Percentiles rank a stretch among this genome's conserved stretches.
phyloP scores from a whole-genome alignment of 2,329 filamentous ascomycete species.

The Colletotrichum truncatum region DNA sequence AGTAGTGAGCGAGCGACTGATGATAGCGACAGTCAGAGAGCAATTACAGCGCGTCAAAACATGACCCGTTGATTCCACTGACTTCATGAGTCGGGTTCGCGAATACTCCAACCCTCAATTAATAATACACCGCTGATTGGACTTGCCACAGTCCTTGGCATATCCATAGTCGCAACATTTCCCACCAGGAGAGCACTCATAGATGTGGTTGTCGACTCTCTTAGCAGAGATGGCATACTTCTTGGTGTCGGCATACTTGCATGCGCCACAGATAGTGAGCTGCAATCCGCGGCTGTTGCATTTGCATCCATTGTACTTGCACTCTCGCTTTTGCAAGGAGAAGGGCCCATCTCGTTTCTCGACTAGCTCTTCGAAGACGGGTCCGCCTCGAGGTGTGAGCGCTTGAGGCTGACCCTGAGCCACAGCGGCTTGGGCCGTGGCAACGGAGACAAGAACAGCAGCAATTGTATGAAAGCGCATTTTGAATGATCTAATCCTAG shows the following conservation, averaged over 20 bases:
- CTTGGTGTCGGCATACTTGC: conserved; percentile 30
- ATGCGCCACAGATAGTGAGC: conserved; percentile 35
- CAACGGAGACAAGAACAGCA: no score
- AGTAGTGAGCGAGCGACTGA: no score
- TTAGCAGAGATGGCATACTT: conserved; percentile 32
- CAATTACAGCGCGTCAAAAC: no score
- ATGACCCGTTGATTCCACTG: no score
- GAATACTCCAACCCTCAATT: no score
- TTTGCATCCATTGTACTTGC: conserved; percentile 34
- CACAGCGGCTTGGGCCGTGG: neutral
- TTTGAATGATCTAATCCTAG: no score
- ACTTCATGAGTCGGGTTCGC: no score
- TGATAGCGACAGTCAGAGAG: no score
- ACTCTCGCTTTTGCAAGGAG: conserved; percentile 28
- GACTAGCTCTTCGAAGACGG: neutral
- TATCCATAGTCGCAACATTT: conserved; percentile 35
- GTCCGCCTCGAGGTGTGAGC: neutral
- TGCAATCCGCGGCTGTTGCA: conserved; percentile 34
- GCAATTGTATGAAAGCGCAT: no score
- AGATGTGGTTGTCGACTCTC: conserved; percentile 34
- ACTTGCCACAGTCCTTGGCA: conserved; percentile 31
- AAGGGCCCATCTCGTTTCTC: neutral
- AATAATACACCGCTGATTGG: conserved; percentile 4
- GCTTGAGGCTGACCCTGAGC: neutral
- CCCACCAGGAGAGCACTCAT: conserved; percentile 34